Evolutionary conservation across 2,329 filamentous ascomycete genomes (phyloP).

Genomic region (Colletotrichum paranaense): DNA sequence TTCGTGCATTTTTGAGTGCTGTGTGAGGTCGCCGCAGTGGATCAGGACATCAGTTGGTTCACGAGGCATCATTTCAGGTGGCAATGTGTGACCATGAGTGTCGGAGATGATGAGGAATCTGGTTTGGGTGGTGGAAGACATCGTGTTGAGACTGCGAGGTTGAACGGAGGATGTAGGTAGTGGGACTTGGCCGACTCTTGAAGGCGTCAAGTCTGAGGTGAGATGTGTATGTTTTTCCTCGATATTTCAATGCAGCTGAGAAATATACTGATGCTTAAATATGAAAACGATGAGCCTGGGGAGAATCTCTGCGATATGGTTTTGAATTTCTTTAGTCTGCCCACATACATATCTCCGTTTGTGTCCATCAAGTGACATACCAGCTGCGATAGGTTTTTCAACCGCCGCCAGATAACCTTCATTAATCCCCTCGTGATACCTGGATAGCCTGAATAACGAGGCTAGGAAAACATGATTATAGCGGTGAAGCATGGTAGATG

Average conservation of each 20-base stretch:
- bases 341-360: not conserved
- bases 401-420: too few species aligned
- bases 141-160: not conserved
- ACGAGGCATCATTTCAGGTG: too few species aligned
- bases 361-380: not conserved
- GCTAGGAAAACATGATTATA: too few species aligned
- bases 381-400: not conserved
- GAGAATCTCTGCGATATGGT: not conserved
- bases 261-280: not conserved
- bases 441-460: too few species aligned
- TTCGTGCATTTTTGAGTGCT: conserved; percentile 54
- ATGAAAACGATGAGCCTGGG: not conserved
- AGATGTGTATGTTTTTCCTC: not conserved
- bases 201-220: not conserved
- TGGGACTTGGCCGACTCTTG: not conserved
- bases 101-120: conserved; percentile 1
- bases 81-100: not conserved
- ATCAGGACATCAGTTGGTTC: conserved; percentile 57
- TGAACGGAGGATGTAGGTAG: not conserved
- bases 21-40: conserved; percentile 63
- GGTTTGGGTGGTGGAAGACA: not conserved
- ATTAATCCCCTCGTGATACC: too few species aligned
- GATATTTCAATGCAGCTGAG: not conserved
- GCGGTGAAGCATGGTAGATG: too few species aligned
- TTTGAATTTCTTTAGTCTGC: not conserved